These are phyloP conservation scores for Psilocybe sp. DNA, from an alignment of 768 basidiomycete species.

Conservation along the genomic window DNA sequence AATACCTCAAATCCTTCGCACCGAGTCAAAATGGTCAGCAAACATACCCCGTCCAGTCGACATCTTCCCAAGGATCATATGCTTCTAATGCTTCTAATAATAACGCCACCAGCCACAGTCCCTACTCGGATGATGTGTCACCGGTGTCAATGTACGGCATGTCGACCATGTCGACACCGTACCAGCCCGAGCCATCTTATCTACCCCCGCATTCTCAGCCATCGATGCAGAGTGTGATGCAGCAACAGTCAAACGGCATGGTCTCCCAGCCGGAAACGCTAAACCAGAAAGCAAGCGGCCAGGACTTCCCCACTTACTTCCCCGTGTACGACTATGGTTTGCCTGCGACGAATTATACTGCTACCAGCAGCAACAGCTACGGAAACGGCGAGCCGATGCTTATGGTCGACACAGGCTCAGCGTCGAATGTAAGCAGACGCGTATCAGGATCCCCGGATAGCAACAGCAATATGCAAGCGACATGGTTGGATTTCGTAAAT, in stretches of 20 bases:
- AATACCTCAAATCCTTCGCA: slow-evolving; percentile 65
- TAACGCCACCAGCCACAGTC: slow-evolving; percentile 16
- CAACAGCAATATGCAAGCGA: slow-evolving; percentile 57
- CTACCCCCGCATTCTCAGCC: slow-evolving; percentile 27
- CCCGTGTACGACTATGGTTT: slow-evolving; percentile 69
- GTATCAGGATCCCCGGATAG: slow-evolving; percentile 58
- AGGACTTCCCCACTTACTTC: slow-evolving; percentile 64
- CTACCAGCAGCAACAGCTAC: slow-evolving; percentile 15
- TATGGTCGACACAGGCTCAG: slow-evolving; percentile 38
- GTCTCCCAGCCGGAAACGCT: slow-evolving; percentile 6
- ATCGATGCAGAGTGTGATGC: slow-evolving; percentile 19
- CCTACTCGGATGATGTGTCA: slow-evolving; percentile 33
- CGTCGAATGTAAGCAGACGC: slow-evolving; percentile 30
- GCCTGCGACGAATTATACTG: slow-evolving; percentile 23
- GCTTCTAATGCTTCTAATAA: not conserved
- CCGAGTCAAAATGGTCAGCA: slow-evolving; percentile 19
- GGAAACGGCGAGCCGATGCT: slow-evolving; percentile 13
- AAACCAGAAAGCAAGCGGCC: slow-evolving; percentile 10
- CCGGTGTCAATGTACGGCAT: slow-evolving; percentile 47
- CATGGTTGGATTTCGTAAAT: slow-evolving; percentile 64
- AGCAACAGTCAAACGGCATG: slow-evolving; percentile 21
- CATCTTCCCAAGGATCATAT: slow-evolving; percentile 11
- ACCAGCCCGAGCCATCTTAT: slow-evolving; percentile 34
- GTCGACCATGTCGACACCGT: slow-evolving; percentile 33
- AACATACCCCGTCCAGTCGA: slow-evolving; percentile 10